Percentiles rank a stretch among this genome's conserved stretches.
These are phyloP conservation scores for Quercus phellos DNA, from an alignment of 331 rosid genomes.

Conservation along the genomic window DNA sequence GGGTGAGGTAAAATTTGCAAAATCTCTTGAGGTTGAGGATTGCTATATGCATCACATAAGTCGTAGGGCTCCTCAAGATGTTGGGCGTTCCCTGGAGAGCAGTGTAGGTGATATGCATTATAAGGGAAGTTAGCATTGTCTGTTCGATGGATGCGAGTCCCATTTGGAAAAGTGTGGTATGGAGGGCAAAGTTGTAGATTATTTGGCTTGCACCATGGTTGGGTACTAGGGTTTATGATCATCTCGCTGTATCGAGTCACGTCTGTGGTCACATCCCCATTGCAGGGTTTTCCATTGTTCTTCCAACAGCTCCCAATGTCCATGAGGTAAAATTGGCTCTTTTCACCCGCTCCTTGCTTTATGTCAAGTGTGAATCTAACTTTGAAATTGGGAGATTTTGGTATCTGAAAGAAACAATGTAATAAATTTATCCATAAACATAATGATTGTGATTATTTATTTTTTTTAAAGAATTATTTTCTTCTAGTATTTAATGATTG, in stretches of 20 bases:
- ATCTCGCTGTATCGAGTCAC: conserved; percentile 36
- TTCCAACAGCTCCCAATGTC: conserved; percentile 43
- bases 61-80: conserved; percentile 20
- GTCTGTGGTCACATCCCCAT: conserved; percentile 33
- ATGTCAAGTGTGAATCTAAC: conserved; percentile 30
- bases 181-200: conserved; percentile 21
- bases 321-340: conserved; percentile 33
- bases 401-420: conserved; percentile 17
- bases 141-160: conserved; percentile 24
- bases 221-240: conserved; percentile 29
- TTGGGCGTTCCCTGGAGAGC: conserved; percentile 27
- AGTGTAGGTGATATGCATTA: conserved; percentile 24
- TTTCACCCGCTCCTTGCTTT: conserved; percentile 21
- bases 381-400: conserved; percentile 39
- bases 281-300: conserved; percentile 29
- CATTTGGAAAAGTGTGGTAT: conserved; percentile 23
- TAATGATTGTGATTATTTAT: too few species aligned
- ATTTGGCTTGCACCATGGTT: conserved; percentile 18
- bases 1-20: conserved; percentile 35
- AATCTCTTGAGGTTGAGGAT: conserved; percentile 36
- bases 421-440: too few species aligned
- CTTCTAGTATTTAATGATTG: too few species aligned
- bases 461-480: too few species aligned
- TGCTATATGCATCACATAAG: conserved; percentile 30
- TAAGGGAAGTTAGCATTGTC: conserved; percentile 18